Evolutionary conservation across 116 monocot genomes (phyloP).

Genomic region (Cymodocea nodosa): DNA sequence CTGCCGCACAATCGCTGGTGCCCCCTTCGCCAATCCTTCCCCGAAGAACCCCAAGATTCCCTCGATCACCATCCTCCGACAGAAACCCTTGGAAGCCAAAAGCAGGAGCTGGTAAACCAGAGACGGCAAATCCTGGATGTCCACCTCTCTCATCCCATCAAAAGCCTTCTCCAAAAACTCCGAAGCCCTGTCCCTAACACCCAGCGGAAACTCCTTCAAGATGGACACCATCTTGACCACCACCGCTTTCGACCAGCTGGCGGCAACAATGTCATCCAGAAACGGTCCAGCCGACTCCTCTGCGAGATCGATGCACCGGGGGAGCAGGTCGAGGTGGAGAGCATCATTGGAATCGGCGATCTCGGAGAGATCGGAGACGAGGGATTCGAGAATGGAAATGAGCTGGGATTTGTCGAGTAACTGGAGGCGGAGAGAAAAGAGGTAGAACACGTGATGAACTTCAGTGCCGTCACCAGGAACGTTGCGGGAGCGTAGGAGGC

Average conservation of each 20-base stretch:
- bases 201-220: constrained; percentile 45
- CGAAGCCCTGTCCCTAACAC: constrained; percentile 10
- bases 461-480: constrained; percentile 16
- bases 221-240: constrained; percentile 49
- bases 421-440: constrained; percentile 31
- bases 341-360: constrained; percentile 17
- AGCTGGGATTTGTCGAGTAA: constrained; percentile 16
- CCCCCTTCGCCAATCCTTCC: constrained; percentile 22
- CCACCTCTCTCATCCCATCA: constrained; percentile 32
- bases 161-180: constrained; percentile 56
- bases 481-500: constrained; percentile 22
- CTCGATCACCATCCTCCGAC: constrained; percentile 28
- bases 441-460: constrained; percentile 23
- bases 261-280: constrained; percentile 29
- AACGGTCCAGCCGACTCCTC: neutral
- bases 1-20: constrained; percentile 48
- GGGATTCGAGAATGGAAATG: constrained; percentile 17
- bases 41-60: constrained; percentile 65
- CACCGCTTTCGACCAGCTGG: constrained; percentile 48
- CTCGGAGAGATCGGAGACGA: constrained; percentile 17
- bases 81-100: constrained; percentile 52
- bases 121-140: constrained; percentile 79
- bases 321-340: constrained; percentile 23
- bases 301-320: constrained; percentile 8
- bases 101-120: constrained; percentile 75